Evolutionary conservation across 2,329 filamentous ascomycete species (phyloP).

Genomic region (Colletotrichum acutatum): DNA sequence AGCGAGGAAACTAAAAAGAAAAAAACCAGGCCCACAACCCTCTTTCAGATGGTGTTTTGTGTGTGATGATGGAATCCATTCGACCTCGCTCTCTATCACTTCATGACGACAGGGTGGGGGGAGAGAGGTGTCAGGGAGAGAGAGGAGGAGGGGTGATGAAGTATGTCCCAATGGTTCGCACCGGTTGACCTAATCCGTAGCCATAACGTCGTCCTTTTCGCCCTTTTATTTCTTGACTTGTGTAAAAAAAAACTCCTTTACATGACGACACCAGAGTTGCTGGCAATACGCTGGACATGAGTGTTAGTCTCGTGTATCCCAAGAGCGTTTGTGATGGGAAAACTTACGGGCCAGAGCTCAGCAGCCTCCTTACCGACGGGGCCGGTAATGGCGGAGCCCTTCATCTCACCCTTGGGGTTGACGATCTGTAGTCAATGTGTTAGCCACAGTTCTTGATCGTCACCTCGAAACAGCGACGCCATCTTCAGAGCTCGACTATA

Average conservation of each 20-base stretch:
- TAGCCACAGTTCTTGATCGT: conserved; percentile 42
- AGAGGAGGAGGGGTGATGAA: conserved; percentile 14
- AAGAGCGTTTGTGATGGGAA: background rate
- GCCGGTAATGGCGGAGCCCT: conserved; percentile 99
- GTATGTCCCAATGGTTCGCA: conserved; percentile 32
- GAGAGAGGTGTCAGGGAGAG: conserved; percentile 1
- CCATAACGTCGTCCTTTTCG: conserved; percentile 37
- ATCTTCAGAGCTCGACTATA: conserved; percentile 8
- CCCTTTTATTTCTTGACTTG: conserved; percentile 34
- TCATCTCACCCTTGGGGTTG: conserved; percentile 99
- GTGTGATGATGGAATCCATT: conserved; percentile 2
- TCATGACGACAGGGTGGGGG: background rate
- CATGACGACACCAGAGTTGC: conserved; percentile 99
- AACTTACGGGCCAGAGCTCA: conserved; percentile 96
- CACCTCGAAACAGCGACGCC: background rate
- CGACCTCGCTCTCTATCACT: background rate
- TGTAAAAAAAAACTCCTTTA: conserved; percentile 64
- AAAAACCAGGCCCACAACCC: conserved; percentile 38
- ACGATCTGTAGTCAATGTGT: conserved; percentile 76
- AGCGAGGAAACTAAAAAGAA: conserved; percentile 47
- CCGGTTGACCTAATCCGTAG: conserved; percentile 37
- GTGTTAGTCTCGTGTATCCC: conserved; percentile 43
- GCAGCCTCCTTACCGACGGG: conserved; percentile 99
- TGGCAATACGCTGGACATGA: conserved; percentile 88
- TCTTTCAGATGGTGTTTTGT: conserved; percentile 15